phyloP scores from a whole-genome alignment of 164 flowering plant genomes.

The Tinospora cordifolia region DNA sequence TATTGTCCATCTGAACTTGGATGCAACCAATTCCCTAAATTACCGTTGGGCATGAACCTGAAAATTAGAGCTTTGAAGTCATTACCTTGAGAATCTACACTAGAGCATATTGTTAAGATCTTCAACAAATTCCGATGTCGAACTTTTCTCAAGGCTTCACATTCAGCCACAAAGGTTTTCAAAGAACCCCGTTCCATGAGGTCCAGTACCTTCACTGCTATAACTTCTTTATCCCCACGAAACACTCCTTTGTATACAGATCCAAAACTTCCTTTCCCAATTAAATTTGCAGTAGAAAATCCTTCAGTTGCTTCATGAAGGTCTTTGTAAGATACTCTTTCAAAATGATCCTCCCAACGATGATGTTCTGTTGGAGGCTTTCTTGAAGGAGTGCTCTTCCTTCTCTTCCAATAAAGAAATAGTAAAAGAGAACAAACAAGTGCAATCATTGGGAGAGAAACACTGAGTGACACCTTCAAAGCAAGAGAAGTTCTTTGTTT shows the following conservation, averaged over 20 bases:
- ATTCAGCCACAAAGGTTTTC: constrained; percentile 12
- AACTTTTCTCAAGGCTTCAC: background rate
- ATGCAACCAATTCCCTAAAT: background rate
- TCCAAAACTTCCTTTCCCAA: constrained; percentile 10
- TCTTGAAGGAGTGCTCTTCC: background rate
- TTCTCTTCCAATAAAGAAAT: background rate
- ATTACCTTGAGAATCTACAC: constrained; percentile 6
- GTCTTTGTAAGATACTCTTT: background rate
- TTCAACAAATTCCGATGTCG: background rate
- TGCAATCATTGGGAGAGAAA: background rate
- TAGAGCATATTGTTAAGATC: constrained; percentile 7
- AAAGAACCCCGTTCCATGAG: constrained; percentile 1
- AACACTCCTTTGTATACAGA: constrained; percentile 9
- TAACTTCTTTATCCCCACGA: background rate
- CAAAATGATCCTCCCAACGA: background rate
- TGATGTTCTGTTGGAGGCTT: background rate
- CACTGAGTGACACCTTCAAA: background rate
- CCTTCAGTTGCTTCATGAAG: constrained; percentile 6
- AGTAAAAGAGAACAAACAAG: background rate
- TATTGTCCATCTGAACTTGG: background rate
- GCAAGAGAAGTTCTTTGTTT: background rate
- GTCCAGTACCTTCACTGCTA: constrained; percentile 12
- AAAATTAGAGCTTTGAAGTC: constrained; percentile 8
- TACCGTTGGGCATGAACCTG: constrained; percentile 6
- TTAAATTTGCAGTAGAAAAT: constrained; percentile 1